Evolutionary conservation across 495 filamentous ascomycete genomes (phyloP), one percentile per base, ranked within the genome.

Genomic region (Ascodesmis nigricans): DNA sequence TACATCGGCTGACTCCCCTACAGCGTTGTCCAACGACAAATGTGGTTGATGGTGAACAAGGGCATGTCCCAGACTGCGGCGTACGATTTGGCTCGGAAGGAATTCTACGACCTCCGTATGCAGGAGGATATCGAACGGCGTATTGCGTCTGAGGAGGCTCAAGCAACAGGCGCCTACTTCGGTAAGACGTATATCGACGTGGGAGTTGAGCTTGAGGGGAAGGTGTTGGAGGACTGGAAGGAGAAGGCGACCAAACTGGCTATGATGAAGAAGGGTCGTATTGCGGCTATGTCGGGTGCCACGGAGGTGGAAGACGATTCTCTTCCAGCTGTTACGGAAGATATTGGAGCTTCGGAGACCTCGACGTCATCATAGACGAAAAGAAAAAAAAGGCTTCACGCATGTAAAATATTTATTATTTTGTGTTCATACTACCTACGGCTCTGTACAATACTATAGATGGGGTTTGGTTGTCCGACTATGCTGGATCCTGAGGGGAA

Each of bases 1-100:
- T 14, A 32, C 17, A 54, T 30, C 9, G 3, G 14, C 21, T 27
- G n/a, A 16, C 18, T 33, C n/a, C 22, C 8, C 15, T 14, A 31
- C 41, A 97, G 87, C 59, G 90, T 97, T 39, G 69, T 95, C 30
- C 87, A 95, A 55, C 74, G 83, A 33, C 82, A 92, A 51, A 53
- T 87, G 27, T 90, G 71, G 67, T 65, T 92, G 37, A 70, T 81
- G 56, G 58, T 80, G 39, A 66, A 76, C 41, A 45, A 61, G 1
- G 58, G 58, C 25, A 65, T 78, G 47, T 67, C 60, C 23, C 63
- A 66, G 51, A 59, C 59, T 9, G 41, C 58, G 41, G 79, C 84
- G n/a, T 97, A 95, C 58, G 82, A 93, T 58, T 63, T 60, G 29
- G 82, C 78, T 13, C 73, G 90, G 20, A 70, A 71, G 43, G 87